Evolutionary conservation across 163 green algal genomes (phyloP).

Genomic region (Prototheca stagnorum): DNA sequence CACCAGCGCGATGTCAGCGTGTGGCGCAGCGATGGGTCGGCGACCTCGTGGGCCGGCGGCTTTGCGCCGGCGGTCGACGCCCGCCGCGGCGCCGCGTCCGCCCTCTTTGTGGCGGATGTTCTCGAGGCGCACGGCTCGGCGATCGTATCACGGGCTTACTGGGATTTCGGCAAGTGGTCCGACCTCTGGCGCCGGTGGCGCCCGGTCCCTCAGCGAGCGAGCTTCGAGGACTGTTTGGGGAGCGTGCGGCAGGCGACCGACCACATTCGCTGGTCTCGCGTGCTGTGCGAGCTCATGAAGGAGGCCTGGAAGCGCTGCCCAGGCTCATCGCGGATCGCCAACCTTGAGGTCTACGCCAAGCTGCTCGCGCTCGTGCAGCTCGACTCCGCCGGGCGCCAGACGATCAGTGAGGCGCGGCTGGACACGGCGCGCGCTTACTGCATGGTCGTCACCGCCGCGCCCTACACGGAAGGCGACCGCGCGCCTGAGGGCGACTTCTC

Average conservation of each 20-base stretch:
- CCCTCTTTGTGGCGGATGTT: conserved; percentile 6
- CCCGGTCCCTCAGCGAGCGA: not conserved
- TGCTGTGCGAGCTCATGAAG: conserved; percentile 22
- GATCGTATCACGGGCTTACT: conserved; percentile 19
- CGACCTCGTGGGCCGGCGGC: not conserved
- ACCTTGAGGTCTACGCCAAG: conserved; percentile 16
- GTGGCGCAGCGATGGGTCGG: not conserved
- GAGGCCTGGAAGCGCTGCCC: conserved; percentile 7
- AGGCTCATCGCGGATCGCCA: conserved; percentile 3
- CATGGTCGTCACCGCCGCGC: conserved; percentile 8
- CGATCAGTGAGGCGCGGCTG: not conserved
- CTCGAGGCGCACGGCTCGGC: not conserved
- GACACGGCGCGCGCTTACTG: conserved; percentile 4
- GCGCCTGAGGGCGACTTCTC: conserved; percentile 3
- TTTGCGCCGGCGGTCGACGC: conserved; percentile 22
- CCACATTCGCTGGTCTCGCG: conserved; percentile 24
- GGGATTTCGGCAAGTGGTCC: conserved; percentile 42
- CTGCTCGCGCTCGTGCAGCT: conserved; percentile 13
- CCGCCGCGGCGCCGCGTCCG: not conserved
- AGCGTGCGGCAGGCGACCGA: conserved; percentile 4
- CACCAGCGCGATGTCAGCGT: not conserved
- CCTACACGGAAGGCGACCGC: not conserved
- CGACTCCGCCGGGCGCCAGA: conserved; percentile 6
- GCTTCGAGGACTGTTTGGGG: conserved; percentile 11
- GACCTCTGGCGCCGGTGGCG: conserved; percentile 29